phyloP scores from a whole-genome alignment of 768 basidiomycete species.

The Suillus subluteus region DNA sequence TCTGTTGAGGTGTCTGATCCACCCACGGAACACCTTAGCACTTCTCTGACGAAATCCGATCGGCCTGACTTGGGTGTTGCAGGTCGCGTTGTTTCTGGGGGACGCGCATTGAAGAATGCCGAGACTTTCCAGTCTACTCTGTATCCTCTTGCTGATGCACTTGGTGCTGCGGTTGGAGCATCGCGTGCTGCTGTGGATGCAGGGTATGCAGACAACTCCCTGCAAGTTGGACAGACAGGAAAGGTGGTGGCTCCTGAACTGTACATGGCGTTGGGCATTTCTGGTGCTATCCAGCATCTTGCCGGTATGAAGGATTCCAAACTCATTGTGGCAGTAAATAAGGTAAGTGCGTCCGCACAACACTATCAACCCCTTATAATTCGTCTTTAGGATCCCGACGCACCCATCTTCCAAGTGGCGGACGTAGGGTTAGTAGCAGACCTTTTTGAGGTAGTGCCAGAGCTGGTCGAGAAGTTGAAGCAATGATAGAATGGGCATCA shows the following conservation, averaged over 20 bases:
- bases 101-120: slow-evolving; percentile 91
- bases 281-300: slow-evolving; percentile 97
- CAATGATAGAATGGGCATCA: slow-evolving; percentile 24
- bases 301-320: slow-evolving; percentile 99
- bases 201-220: slow-evolving; percentile 95
- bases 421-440: slow-evolving; percentile 95
- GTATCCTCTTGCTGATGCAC: slow-evolving; percentile 89
- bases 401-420: slow-evolving; percentile 98
- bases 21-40: slow-evolving; percentile 64
- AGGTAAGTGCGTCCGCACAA: slow-evolving; percentile 50
- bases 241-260: slow-evolving; percentile 97
- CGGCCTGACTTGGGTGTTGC: slow-evolving; percentile 92
- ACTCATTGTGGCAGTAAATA: slow-evolving; percentile 97
- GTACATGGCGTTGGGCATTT: slow-evolving; percentile 96
- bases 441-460: slow-evolving; percentile 89
- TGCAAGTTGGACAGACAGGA: slow-evolving; percentile 99
- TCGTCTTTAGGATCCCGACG: slow-evolving; percentile 80
- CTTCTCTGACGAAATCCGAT: slow-evolving; percentile 84
- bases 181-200: slow-evolving; percentile 97
- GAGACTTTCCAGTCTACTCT: slow-evolving; percentile 88
- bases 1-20: slow-evolving; percentile 61
- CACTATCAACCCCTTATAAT: slow-evolving; percentile 16
- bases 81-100: slow-evolving; percentile 89
- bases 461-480: slow-evolving; percentile 88
- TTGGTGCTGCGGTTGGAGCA: slow-evolving; percentile 97